Evolutionary conservation across 495 filamentous ascomycete species (phyloP).

Genomic region (Friedmanniomyces simplex): DNA sequence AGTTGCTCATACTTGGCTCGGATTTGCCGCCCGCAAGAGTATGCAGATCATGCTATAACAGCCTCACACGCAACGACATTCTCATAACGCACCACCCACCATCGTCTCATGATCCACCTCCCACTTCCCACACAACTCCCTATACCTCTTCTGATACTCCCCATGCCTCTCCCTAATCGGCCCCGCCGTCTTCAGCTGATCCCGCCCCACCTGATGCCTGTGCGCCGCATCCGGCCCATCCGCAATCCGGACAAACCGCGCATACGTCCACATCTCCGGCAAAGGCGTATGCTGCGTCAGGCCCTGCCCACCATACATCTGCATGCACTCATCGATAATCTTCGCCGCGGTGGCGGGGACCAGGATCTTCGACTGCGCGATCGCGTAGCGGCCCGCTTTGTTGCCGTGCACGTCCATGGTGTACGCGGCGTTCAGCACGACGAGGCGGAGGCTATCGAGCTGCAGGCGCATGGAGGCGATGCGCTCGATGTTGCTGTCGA

Average conservation of each 20-base stretch:
- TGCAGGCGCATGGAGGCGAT: conserved; percentile 33
- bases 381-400: conserved; percentile 33
- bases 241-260: conserved; percentile 33
- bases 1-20: too few relatives aligned
- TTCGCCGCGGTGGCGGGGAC: conserved; percentile 29
- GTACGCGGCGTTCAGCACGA: conserved; percentile 35
- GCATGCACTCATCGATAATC: conserved; percentile 36
- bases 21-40: not conserved
- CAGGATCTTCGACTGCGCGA: conserved; percentile 35
- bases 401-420: conserved; percentile 33
- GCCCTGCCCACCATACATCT: conserved; percentile 35
- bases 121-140: conserved; percentile 30
- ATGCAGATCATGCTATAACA: not conserved
- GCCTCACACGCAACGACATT: not conserved
- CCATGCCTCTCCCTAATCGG: conserved; percentile 28
- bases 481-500: conserved; percentile 36
- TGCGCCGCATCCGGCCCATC: conserved; percentile 37
- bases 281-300: conserved; percentile 35
- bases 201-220: conserved; percentile 34
- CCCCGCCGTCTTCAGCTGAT: conserved; percentile 34
- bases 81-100: not conserved
- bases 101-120: conserved; percentile 13
- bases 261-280: conserved; percentile 37
- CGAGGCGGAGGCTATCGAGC: conserved; percentile 30
- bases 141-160: conserved; percentile 28